Percentiles rank a stretch among this genome's conserved stretches.
Evolutionary conservation across 2,329 filamentous ascomycete genomes (phyloP).

Genomic region (Calonectria pteridis): DNA sequence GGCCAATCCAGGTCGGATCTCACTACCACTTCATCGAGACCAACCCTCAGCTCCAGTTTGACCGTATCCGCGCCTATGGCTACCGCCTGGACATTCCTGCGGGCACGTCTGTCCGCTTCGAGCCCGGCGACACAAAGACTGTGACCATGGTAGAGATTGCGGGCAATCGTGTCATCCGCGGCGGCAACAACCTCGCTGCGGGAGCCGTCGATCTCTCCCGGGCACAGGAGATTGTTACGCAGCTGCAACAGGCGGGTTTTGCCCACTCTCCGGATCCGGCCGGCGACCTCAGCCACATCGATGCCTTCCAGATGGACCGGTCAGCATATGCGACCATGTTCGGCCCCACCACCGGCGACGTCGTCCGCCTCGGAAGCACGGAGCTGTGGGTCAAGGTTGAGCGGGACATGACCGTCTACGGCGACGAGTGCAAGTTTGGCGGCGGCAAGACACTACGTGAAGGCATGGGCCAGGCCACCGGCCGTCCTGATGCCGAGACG

Average conservation of each 20-base stretch:
- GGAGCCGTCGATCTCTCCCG: conserved; percentile 77
- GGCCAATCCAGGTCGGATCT: conserved; percentile 92
- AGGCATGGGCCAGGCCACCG: conserved; percentile 94
- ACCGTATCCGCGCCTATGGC: conserved; percentile 84
- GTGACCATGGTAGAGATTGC: conserved; percentile 91
- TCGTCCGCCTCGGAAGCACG: conserved; percentile 84
- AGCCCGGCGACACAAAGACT: conserved; percentile 92
- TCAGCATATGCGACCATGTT: conserved; percentile 89
- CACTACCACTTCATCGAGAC: conserved; percentile 97
- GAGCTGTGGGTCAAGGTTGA: conserved; percentile 94
- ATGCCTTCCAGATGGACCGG: conserved; percentile 79
- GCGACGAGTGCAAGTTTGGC: conserved; percentile 95
- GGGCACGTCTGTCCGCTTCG: conserved; percentile 92
- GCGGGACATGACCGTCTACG: conserved; percentile 85
- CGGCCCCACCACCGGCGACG: conserved; percentile 89
- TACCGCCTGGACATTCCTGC: conserved; percentile 91
- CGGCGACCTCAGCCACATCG: conserved; percentile 65
- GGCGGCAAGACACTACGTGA: conserved; percentile 94
- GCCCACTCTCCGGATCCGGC: conserved; percentile 79
- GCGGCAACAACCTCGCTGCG: conserved; percentile 84
- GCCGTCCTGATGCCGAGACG: conserved; percentile 76
- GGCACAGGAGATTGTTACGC: conserved; percentile 74
- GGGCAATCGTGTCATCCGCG: conserved; percentile 82
- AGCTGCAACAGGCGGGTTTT: conserved; percentile 80
- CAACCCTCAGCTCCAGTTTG: conserved; percentile 92